Base-by-base conservation (phyloP, 345 rosid species). In the Eucalyptus cloeziana region DNA sequence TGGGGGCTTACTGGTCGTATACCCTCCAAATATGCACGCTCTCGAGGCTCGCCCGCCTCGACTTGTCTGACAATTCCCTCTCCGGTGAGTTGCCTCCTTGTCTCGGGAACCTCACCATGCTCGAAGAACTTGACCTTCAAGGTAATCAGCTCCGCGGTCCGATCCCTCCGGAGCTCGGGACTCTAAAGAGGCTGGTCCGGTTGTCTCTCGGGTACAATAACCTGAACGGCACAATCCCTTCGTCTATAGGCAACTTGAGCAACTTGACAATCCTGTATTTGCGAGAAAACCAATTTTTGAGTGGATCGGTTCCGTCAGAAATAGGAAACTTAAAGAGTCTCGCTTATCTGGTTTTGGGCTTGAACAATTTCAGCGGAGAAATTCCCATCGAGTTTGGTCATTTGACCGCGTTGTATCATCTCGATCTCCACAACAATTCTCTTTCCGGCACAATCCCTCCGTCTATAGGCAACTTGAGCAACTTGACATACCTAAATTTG, bases 1-100 rank as follows among this genome's bases (percentile, higher is more conserved):
- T 1, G 2, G 15, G 5, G 0, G 0, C 5, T 62, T 31, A 13
- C 71, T 15, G 71, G 71, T 10, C 13, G 7, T 9, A 58, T 58
- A 24, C n/a, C 64, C n/a, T 24, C 64, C 64, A 58, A 58, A 58
- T 30, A 62, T 62, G 69, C 31, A 33, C 17, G 13, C 69, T 62
- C 69, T 67, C 10, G 2, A 67, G 79, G 76, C 40, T 67, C 40
- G 40, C 76, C 76, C 5, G 22, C 76, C 76, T 67, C 76, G 6
- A n/a, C 40, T 67, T 67, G 21, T n/a, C 3, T 9, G 0, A 0
- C 40, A 67, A 67, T 67, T n/a, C 11, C 21, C 21, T 67, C 79
- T 31, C 22, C 19, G 79, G 37, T n/a, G 37, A 13, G 71, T 64
- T 30, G 37, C 71, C 71, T 64, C 37, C 71, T 6, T 64, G 71